Percentiles rank a stretch among this genome's conserved stretches.
Conservation (phyloP, 202 grass and related monocot genomes). For the Carex sylvatica region DNA sequence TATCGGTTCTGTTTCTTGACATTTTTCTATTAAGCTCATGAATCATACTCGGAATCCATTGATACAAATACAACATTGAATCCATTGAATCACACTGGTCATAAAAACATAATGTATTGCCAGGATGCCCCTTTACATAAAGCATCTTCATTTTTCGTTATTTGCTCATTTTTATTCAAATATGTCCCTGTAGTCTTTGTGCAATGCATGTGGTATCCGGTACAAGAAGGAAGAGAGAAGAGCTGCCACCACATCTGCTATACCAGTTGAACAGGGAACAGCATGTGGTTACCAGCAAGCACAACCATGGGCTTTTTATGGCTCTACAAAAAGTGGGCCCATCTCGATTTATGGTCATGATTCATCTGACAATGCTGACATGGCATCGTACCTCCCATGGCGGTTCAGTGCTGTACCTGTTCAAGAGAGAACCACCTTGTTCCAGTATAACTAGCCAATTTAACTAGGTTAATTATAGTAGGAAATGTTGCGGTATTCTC, state of each 20-base stretch:
- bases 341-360: conserved; percentile 46
- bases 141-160: background rate
- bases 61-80: no score
- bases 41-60: background rate
- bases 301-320: conserved; percentile 74
- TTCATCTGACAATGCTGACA: conserved; percentile 34
- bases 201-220: conserved; percentile 95
- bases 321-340: conserved; percentile 42
- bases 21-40: background rate
- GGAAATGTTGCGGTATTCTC: background rate
- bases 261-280: conserved; percentile 28
- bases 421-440: conserved; percentile 67
- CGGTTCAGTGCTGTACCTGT: conserved; percentile 53
- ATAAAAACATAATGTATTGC: no score
- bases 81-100: background rate
- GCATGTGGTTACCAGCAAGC: conserved; percentile 42
- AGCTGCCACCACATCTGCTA: conserved; percentile 54
- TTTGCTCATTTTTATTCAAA: background rate
- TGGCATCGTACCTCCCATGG: conserved; percentile 62
- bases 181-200: conserved; percentile 54
- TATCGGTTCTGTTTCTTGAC: background rate
- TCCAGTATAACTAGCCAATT: conserved; percentile 79
- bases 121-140: background rate
- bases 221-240: conserved; percentile 98
- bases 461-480: conserved; percentile 20